A percentile compares a stretch with the other conserved stretches of the same genome.
Evolutionary conservation across 2,329 filamentous ascomycete species (phyloP).

Genomic region (Trichophyton schoenleinii): DNA sequence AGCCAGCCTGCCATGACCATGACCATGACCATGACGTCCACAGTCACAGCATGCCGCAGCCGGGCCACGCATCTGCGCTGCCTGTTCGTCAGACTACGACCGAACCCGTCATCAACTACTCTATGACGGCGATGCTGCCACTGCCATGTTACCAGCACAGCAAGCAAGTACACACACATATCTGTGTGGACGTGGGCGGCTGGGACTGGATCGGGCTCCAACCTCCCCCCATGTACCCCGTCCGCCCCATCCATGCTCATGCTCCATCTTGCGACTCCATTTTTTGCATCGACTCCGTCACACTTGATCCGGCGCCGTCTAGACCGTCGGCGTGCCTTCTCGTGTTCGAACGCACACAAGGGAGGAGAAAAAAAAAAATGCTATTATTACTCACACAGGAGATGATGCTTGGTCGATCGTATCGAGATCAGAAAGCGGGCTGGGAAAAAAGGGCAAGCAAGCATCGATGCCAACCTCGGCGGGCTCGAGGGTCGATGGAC

Average conservation of each 20-base stretch:
- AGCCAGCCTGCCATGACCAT: background rate
- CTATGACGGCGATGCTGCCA: too few species aligned
- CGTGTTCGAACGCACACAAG: background rate
- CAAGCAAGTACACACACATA: background rate
- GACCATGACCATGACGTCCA: background rate
- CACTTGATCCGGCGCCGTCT: background rate
- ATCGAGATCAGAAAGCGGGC: background rate
- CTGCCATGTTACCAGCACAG: background rate
- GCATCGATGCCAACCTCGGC: background rate
- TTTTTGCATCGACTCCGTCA: background rate
- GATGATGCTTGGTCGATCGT: background rate
- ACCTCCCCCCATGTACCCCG: background rate
- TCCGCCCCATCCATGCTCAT: background rate
- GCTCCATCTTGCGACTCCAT: background rate
- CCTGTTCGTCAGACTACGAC: too few species aligned
- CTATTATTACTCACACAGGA: background rate
- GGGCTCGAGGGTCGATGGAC: background rate
- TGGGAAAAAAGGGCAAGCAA: background rate
- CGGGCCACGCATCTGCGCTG: background rate
- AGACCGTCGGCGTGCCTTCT: background rate
- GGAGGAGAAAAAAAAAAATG: too few species aligned
- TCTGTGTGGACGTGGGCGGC: background rate
- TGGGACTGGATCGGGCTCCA: constrained; percentile 1
- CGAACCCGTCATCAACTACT: too few species aligned
- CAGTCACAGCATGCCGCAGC: background rate